These are phyloP conservation scores for Trichoderma atrobrunneum DNA, from an alignment of 2,329 filamentous ascomycete genomes.

Conservation along the genomic window DNA sequence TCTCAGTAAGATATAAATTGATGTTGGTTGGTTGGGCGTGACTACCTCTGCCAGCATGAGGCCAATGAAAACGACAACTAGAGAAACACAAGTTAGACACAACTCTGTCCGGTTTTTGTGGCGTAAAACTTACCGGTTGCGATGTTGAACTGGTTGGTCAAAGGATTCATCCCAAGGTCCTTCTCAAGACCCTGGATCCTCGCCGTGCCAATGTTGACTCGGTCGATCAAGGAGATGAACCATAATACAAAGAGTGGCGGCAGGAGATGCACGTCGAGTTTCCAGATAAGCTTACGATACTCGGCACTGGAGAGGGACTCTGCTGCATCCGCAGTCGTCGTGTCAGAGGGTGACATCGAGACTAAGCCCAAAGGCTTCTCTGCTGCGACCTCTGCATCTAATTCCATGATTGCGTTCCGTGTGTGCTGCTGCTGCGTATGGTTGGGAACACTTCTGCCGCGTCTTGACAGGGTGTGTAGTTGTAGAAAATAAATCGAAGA, in stretches of 20 bases:
- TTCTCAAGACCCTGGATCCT: conserved; percentile 27
- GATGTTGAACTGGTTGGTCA: conserved; percentile 10
- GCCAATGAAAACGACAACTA: conserved; percentile 14
- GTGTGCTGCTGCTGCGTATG: background rate
- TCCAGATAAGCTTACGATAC: conserved; percentile 30
- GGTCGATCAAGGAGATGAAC: conserved; percentile 28
- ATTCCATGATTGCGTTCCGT: background rate
- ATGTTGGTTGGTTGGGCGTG: background rate
- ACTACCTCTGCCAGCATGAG: conserved; percentile 15
- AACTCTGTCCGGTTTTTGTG: background rate
- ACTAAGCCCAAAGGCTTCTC: conserved; percentile 9
- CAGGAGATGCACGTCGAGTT: conserved; percentile 26
- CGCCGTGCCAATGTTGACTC: conserved; percentile 28
- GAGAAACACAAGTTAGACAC: background rate
- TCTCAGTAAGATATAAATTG: conserved; percentile 18
- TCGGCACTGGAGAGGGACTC: background rate
- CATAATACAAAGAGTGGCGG: conserved; percentile 30
- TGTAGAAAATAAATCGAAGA: background rate
- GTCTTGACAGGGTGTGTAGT: conserved; percentile 4
- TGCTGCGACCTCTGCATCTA: conserved; percentile 1
- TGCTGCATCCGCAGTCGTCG: background rate
- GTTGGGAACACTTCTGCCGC: background rate
- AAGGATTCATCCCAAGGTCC: conserved; percentile 22
- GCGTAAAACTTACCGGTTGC: background rate
- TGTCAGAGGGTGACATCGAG: background rate